Evolutionary conservation across 345 rosid species (phyloP).

Genomic region (Acer saccharum): DNA sequence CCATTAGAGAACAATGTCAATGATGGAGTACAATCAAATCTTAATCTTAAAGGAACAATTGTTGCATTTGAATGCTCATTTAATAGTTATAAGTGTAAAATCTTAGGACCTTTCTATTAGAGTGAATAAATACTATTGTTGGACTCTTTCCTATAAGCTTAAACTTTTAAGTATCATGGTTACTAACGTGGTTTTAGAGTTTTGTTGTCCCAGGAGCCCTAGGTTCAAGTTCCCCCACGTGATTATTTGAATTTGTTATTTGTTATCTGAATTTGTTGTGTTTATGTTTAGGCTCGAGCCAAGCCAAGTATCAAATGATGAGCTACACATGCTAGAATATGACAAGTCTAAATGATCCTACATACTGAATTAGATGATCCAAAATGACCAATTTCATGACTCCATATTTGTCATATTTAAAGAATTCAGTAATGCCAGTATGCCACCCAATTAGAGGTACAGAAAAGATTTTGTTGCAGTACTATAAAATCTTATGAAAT

Average conservation of each 20-base stretch:
- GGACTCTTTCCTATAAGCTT: too few relatives aligned
- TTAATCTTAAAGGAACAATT: background rate
- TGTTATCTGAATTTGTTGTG: background rate
- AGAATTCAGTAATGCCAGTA: background rate
- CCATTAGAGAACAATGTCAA: background rate
- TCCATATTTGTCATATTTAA: background rate
- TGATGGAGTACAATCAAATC: background rate
- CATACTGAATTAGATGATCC: background rate
- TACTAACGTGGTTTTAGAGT: too few relatives aligned
- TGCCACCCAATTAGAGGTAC: constrained; percentile 5
- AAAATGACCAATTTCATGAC: background rate
- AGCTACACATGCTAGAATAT: background rate
- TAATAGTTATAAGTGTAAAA: background rate
- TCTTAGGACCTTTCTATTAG: background rate
- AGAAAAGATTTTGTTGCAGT: background rate
- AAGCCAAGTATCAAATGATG: background rate
- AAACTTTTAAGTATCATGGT: too few relatives aligned
- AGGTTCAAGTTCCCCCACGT: too few relatives aligned
- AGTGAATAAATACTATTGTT: too few relatives aligned
- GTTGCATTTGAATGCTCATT: background rate
- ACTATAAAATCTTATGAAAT: background rate
- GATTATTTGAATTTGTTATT: too few relatives aligned
- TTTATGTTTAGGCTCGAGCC: background rate
- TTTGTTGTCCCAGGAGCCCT: too few relatives aligned
- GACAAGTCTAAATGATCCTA: background rate